Percentiles rank a stretch among this genome's conserved stretches.
phyloP scores from a whole-genome alignment of 768 basidiomycete genomes.

The Podaxis sp. region DNA sequence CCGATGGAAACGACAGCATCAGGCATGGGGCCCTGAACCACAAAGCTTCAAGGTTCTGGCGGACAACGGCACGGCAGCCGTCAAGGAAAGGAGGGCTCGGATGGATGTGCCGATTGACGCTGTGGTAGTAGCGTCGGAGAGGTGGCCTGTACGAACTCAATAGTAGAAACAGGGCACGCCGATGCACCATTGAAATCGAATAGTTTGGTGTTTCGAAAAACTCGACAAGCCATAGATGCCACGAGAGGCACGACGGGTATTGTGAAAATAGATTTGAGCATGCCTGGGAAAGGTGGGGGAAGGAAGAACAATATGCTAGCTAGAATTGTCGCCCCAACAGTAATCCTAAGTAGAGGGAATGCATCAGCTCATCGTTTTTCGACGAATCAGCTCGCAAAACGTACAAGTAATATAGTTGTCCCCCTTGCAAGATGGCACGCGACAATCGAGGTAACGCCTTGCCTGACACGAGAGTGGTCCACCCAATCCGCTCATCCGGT shows the following conservation, averaged over 20 bases:
- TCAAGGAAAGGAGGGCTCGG: too few species aligned
- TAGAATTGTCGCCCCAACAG: too few species aligned
- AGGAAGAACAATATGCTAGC: too few species aligned
- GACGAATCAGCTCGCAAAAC: constrained; percentile 1
- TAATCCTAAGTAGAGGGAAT: neutral
- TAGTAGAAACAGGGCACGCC: neutral
- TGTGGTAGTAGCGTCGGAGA: too few species aligned
- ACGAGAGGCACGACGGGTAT: neutral
- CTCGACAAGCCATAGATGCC: neutral
- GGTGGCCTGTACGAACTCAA: too few species aligned
- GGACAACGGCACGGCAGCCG: too few species aligned
- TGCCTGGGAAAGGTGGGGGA: too few species aligned
- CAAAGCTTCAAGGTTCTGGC: too few species aligned
- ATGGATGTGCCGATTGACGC: too few species aligned
- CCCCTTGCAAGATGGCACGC: constrained; percentile 26
- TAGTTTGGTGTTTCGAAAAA: neutral
- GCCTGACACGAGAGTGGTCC: constrained; percentile 22
- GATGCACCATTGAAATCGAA: neutral
- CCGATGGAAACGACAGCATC: too few species aligned
- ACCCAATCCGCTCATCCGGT: constrained; percentile 7
- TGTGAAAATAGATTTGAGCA: too few species aligned
- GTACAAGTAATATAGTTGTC: constrained; percentile 35
- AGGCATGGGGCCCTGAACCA: too few species aligned
- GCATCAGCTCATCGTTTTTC: neutral
- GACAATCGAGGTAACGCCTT: constrained; percentile 24